Percentiles rank a stretch among this genome's conserved stretches.
phyloP scores from a whole-genome alignment of 2,329 filamentous ascomycete genomes.

The Fusarium concolor region DNA sequence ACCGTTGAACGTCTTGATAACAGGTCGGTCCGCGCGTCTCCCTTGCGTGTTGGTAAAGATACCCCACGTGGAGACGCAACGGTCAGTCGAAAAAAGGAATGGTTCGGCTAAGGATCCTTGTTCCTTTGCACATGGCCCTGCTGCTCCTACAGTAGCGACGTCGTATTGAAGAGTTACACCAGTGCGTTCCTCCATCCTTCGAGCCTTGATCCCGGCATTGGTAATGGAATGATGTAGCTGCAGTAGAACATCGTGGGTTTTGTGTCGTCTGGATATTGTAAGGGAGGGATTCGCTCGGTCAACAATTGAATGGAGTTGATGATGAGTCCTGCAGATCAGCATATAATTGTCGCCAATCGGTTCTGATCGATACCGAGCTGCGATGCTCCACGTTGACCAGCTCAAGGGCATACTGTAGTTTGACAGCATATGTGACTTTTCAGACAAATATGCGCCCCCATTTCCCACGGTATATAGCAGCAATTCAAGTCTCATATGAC shows the following conservation, averaged over 20 bases:
- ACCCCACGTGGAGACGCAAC: conserved; percentile 33
- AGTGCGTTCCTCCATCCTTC: background rate
- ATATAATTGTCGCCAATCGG: conserved; percentile 30
- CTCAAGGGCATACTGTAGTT: too few species aligned
- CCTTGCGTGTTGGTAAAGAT: conserved; percentile 8
- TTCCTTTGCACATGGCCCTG: conserved; percentile 11
- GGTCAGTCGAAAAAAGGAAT: conserved; percentile 11
- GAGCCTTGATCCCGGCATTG: conserved; percentile 5
- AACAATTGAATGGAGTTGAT: background rate
- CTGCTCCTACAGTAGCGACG: conserved; percentile 7
- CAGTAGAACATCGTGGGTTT: background rate
- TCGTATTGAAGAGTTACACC: conserved; percentile 28
- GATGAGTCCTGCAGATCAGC: conserved; percentile 16
- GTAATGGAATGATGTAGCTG: background rate
- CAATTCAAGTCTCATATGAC: background rate
- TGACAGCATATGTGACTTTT: too few species aligned
- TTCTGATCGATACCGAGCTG: conserved; percentile 1
- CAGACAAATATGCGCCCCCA: too few species aligned
- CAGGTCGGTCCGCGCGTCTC: conserved; percentile 29
- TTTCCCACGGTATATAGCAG: too few species aligned
- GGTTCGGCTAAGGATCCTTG: conserved; percentile 11
- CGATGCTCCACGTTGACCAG: too few species aligned
- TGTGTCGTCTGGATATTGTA: background rate
- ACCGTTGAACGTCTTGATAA: conserved; percentile 28
- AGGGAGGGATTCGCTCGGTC: background rate